Evolutionary conservation across 164 flowering plant genomes (phyloP), one percentile per base, ranked within the genome.

Genomic region (Dillenia turbinata): DNA sequence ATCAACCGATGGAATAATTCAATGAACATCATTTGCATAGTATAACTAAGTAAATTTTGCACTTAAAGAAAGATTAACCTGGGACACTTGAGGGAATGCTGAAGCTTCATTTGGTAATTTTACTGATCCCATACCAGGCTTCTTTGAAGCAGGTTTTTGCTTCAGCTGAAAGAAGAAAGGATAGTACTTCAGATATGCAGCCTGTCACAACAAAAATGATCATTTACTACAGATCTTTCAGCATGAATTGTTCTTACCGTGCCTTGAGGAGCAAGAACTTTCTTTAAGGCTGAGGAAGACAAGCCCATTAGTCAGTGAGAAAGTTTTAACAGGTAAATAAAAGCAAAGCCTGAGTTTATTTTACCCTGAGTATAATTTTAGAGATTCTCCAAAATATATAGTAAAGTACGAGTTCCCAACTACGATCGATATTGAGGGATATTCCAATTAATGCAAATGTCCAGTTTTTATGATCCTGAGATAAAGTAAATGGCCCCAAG

Each of bases 231-330:
- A 15, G 12, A 33, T 33, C 40, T 33, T 33, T 33, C 40, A 46
- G 43, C 12, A 63, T 49, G 2, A 52, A 52, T 44, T 64, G 40
- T 69, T 55, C 71, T 62, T 75, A 81, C 92, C 82, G 60, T 80
- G 60, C 62, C 62, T 57, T 53, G 69, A 66, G 78, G 76, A 62
- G 75, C 65, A 60, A 59, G 15, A 12, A 69, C 83, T 45, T 72
- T 80, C 65, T 72, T 78, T 45, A 68, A 68, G 74, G 88, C 91
- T 87, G 89, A 61, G 67, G 71, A 54, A 44, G 57, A 63, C 26
- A 61, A 49, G 45, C 19, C 40, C 40, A 33, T 33, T 33, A 33
- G 40, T 33, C 40, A 33, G 40, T 4, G 40, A 33, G 40, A 33
- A 5, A 5, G 40, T 33, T 33, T 19, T 33, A 7, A 33, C 40